Evolutionary conservation across 192 early-diverging fungal species (phyloP).

Genomic region (Rhizophagus prolifer): DNA sequence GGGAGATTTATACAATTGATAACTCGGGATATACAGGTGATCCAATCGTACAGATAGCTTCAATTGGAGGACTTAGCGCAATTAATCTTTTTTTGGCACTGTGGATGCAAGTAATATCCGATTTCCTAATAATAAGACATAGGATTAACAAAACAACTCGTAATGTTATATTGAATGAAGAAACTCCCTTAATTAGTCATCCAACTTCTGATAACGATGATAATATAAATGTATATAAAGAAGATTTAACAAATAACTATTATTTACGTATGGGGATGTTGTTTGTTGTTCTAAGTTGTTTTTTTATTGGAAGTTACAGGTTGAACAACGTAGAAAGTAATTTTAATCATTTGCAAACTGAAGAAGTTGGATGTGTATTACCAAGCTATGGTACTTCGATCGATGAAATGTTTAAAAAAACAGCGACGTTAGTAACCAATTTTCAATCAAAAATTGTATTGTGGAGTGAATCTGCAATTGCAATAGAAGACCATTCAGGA

Average conservation of each 20-base stretch:
- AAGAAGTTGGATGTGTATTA: slow-evolving; percentile 1
- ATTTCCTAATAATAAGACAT: neutral
- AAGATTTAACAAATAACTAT: neutral
- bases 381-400: neutral
- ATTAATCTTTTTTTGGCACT: slow-evolving; percentile 5
- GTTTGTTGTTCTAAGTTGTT: neutral
- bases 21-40: neutral
- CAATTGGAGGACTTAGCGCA: neutral
- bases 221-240: neutral
- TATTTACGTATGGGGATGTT: neutral
- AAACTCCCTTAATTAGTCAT: neutral
- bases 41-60: slow-evolving; percentile 9
- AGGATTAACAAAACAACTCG: neutral
- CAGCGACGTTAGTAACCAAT: neutral
- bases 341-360: neutral
- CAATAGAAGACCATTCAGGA: neutral
- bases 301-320: neutral
- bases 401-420: neutral
- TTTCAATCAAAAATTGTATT: slow-evolving; percentile 36
- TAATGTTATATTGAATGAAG: neutral
- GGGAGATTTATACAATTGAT: slow-evolving; percentile 28
- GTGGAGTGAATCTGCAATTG: slow-evolving; percentile 36
- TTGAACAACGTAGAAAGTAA: neutral
- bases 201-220: too few species aligned
- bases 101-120: neutral